Conservation (phyloP, 495 filamentous ascomycete genomes). For the Penicillium mononematosum region DNA sequence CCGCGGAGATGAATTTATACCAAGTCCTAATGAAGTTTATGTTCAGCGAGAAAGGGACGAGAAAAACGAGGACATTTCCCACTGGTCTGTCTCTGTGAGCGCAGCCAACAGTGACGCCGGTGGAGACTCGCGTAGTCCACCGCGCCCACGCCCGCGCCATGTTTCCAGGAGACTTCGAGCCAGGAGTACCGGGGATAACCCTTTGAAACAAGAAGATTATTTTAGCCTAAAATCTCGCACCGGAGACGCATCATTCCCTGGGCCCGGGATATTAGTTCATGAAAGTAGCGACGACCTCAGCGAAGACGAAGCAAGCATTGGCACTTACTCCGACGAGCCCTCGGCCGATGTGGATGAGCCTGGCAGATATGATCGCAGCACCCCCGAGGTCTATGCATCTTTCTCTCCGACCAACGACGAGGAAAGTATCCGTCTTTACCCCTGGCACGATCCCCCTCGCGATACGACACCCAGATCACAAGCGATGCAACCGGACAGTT, state of each 20-base stretch:
- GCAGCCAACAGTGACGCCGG: conserved; percentile 43
- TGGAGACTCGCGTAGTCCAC: conserved; percentile 26
- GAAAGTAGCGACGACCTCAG: conserved; percentile 45
- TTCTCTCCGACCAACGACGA: conserved; percentile 21
- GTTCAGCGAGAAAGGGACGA: conserved; percentile 38
- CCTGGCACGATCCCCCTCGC: conserved; percentile 45
- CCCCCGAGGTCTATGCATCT: conserved; percentile 27
- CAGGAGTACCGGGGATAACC: conserved; percentile 48
- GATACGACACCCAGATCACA: conserved; percentile 33
- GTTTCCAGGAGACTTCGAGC: conserved; percentile 39
- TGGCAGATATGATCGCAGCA: conserved; percentile 26
- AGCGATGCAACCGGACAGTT: conserved; percentile 43
- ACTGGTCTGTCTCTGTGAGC: conserved; percentile 46
- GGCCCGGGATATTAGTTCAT: conserved; percentile 46
- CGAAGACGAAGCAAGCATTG: conserved; percentile 28
- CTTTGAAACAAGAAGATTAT: conserved; percentile 42
- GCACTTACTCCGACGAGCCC: conserved; percentile 32
- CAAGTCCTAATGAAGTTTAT: conserved; percentile 48
- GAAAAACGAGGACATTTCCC: conserved; percentile 46
- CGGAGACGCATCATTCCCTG: conserved; percentile 36
- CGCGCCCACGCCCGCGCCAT: conserved; percentile 23
- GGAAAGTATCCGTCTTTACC: conserved; percentile 33
- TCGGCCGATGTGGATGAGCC: conserved; percentile 33
- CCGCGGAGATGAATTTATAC: conserved; percentile 39
- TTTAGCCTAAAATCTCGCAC: conserved; percentile 32